These are phyloP conservation scores for Posidonia australis DNA, from an alignment of 106 monocot species.

Conservation along the genomic window DNA sequence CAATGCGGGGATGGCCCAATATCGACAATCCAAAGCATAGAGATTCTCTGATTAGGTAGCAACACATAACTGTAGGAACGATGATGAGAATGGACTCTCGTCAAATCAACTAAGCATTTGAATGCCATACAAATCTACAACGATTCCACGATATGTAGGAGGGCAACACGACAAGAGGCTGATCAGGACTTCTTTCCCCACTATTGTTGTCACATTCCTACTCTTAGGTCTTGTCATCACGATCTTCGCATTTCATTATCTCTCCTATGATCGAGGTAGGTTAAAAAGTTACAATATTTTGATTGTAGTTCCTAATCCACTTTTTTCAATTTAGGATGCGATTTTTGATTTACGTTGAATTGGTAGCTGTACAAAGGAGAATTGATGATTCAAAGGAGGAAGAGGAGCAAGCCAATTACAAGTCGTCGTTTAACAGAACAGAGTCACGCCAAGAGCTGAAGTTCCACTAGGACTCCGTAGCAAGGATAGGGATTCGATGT, in stretches of 20 bases:
- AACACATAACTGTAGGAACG: not conserved
- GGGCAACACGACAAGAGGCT: not conserved
- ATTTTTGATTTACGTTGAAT: not conserved
- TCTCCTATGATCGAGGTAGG: slow-evolving; percentile 4
- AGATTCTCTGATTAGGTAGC: not conserved
- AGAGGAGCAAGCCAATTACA: slow-evolving; percentile 1
- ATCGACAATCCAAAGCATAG: no score
- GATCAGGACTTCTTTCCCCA: not conserved
- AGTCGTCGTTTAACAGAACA: slow-evolving; percentile 9
- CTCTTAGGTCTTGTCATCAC: no score
- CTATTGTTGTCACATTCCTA: not conserved
- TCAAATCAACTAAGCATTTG: not conserved
- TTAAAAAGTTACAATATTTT: not conserved
- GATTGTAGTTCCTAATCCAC: not conserved
- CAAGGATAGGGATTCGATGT: slow-evolving; percentile 40
- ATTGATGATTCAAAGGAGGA: no score
- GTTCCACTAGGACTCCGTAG: slow-evolving; percentile 31
- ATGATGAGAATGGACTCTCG: not conserved
- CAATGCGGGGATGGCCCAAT: slow-evolving; percentile 6
- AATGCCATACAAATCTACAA: not conserved
- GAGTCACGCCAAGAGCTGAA: slow-evolving; percentile 20
- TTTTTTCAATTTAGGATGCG: not conserved
- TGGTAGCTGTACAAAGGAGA: slow-evolving; percentile 7
- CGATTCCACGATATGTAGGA: not conserved
- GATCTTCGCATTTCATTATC: no score